Evolutionary conservation across 768 basidiomycete genomes (phyloP).

Genomic region (Chalciporus piperatus): DNA sequence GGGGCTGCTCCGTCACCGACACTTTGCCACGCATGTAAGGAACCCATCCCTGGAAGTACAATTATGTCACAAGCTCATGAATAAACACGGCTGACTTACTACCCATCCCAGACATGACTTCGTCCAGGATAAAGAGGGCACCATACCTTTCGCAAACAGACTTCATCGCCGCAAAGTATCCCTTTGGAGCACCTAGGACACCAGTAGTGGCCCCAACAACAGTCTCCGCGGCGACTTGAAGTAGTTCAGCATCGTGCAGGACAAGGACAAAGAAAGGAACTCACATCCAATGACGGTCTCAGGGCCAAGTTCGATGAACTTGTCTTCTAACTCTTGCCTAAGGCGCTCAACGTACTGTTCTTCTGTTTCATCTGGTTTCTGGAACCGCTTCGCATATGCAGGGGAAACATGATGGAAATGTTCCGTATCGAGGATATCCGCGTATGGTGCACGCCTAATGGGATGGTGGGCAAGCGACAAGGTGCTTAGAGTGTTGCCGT

Average conservation of each 20-base stretch:
- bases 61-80: background rate
- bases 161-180: conserved; percentile 85
- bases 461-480: conserved; percentile 69
- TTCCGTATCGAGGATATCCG: conserved; percentile 55
- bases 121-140: conserved; percentile 78
- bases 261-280: conserved; percentile 23
- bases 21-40: conserved; percentile 82
- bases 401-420: conserved; percentile 86
- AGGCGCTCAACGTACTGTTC: conserved; percentile 78
- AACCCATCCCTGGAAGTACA: conserved; percentile 67
- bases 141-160: conserved; percentile 76
- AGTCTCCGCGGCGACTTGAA: conserved; percentile 75
- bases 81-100: conserved; percentile 45
- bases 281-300: conserved; percentile 80
- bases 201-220: conserved; percentile 87
- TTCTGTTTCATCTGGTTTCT: conserved; percentile 64
- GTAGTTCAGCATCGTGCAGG: background rate
- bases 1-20: conserved; percentile 76
- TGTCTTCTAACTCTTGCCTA: conserved; percentile 78
- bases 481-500: conserved; percentile 78
- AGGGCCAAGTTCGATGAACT: conserved; percentile 79
- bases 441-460: conserved; percentile 64
- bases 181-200: conserved; percentile 70
- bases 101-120: conserved; percentile 93
- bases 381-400: conserved; percentile 81